phyloP scores from a whole-genome alignment of 148 eudicot genomes.

The Amaranthus cruentus region DNA sequence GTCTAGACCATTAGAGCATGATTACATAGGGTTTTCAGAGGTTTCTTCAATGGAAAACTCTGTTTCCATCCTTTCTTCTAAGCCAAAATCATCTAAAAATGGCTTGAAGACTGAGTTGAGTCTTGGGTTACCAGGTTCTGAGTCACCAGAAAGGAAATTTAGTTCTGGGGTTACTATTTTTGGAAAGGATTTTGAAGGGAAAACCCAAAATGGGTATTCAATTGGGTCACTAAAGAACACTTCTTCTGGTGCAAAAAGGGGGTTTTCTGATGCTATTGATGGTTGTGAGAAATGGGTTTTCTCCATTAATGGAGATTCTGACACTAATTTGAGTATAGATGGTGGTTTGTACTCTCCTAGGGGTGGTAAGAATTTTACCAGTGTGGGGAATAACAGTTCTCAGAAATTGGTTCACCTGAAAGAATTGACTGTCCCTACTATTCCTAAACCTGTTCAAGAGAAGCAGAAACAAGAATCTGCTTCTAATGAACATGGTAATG shows the following conservation, averaged over 20 bases:
- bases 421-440: slow-evolving; percentile 16
- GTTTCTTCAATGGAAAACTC: slow-evolving; percentile 40
- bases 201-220: slow-evolving; percentile 23
- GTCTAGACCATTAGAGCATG: slow-evolving; percentile 55
- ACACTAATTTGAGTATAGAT: slow-evolving; percentile 24
- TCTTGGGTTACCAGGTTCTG: slow-evolving; percentile 34
- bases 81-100: slow-evolving; percentile 9
- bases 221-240: slow-evolving; percentile 13
- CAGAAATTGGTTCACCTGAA: slow-evolving; percentile 4
- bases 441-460: slow-evolving; percentile 22
- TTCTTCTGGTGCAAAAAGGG: slow-evolving; percentile 32
- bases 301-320: slow-evolving; percentile 25
- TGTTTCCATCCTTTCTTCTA: slow-evolving; percentile 20
- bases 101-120: slow-evolving; percentile 31
- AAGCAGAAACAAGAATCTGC: slow-evolving; percentile 12
- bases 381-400: slow-evolving; percentile 3
- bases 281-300: slow-evolving; percentile 32
- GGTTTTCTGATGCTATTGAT: slow-evolving; percentile 29
- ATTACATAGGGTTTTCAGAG: slow-evolving; percentile 63
- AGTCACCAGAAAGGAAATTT: slow-evolving; percentile 29
- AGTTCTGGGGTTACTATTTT: slow-evolving; percentile 32
- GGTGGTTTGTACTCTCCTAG: slow-evolving; percentile 19
- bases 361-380: not conserved
- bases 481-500: slow-evolving; percentile 22
- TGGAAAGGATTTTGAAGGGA: slow-evolving; percentile 33